A percentile compares a stretch with the other conserved stretches of the same genome.
phyloP scores from a whole-genome alignment of 2,329 filamentous ascomycete genomes.

The Talaromyces sp. region DNA sequence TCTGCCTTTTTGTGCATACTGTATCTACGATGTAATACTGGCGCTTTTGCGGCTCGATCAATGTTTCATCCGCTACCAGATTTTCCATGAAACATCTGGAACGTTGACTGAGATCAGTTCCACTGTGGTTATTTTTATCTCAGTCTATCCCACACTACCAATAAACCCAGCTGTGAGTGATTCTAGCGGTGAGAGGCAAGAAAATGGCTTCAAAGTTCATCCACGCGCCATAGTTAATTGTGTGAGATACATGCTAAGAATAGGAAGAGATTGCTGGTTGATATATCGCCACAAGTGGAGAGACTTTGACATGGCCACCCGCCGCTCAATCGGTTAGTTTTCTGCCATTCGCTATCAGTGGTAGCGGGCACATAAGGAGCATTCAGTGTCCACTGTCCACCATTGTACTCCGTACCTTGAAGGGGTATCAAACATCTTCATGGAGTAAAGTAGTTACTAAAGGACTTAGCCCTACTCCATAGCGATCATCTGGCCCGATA shows the following conservation, averaged over 20 bases:
- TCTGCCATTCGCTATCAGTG: no score
- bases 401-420: no score
- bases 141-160: not conserved
- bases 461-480: no score
- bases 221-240: no score
- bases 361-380: no score
- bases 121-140: not conserved
- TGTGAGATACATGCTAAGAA: no score
- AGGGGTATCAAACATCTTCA: no score
- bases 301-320: not conserved
- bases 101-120: not conserved
- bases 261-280: not conserved
- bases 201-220: no score
- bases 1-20: not conserved
- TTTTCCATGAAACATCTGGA: not conserved
- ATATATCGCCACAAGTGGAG: constrained; percentile 1
- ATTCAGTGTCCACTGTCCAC: no score
- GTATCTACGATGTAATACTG: no score
- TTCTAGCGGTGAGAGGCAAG: not conserved
- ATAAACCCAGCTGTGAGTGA: not conserved
- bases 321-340: no score
- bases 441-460: not conserved
- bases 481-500: not conserved
- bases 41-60: constrained; percentile 1
- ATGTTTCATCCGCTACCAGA: not conserved